A percentile compares a stretch with the other conserved stretches of the same genome.
Evolutionary conservation across 2,329 filamentous ascomycete species (phyloP).

Genomic region (Madurella mycetomatis): DNA sequence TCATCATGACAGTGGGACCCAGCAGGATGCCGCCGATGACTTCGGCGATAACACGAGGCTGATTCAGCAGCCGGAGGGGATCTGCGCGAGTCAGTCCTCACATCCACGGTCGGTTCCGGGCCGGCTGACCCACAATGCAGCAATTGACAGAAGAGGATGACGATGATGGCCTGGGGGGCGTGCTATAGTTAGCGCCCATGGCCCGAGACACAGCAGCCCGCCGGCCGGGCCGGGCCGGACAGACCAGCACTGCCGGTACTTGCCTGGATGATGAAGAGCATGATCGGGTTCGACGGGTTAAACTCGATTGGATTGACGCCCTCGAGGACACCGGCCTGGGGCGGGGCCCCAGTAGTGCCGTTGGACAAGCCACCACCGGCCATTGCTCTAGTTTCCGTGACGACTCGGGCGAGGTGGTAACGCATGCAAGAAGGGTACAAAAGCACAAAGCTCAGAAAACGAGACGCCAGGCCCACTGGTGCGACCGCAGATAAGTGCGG

Average conservation of each 20-base stretch:
- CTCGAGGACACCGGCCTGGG: slow-evolving; percentile 55
- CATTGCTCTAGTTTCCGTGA: slow-evolving; percentile 14
- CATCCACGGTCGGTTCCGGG: too few relatives aligned
- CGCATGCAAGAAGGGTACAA: background rate
- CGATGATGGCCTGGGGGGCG: slow-evolving; percentile 47
- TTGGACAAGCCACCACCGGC: slow-evolving; percentile 21
- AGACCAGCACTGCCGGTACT: slow-evolving; percentile 3
- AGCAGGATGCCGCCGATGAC: slow-evolving; percentile 75
- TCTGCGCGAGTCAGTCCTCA: slow-evolving; percentile 20
- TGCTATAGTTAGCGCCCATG: slow-evolving; percentile 21
- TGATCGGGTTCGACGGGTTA: slow-evolving; percentile 60
- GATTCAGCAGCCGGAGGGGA: slow-evolving; percentile 34
- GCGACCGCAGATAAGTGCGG: too few relatives aligned
- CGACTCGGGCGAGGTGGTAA: too few relatives aligned
- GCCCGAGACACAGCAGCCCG: background rate
- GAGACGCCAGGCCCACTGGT: too few relatives aligned
- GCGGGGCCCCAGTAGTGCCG: slow-evolving; percentile 19
- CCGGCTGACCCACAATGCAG: slow-evolving; percentile 49
- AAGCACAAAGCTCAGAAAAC: background rate
- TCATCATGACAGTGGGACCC: slow-evolving; percentile 82
- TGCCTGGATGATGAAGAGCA: slow-evolving; percentile 68
- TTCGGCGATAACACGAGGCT: slow-evolving; percentile 75
- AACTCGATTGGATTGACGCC: slow-evolving; percentile 59
- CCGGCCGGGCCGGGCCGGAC: background rate
- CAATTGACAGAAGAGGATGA: slow-evolving; percentile 69